phyloP scores from a whole-genome alignment of 139 green algal species.

The Chlorella vulgaris region DNA sequence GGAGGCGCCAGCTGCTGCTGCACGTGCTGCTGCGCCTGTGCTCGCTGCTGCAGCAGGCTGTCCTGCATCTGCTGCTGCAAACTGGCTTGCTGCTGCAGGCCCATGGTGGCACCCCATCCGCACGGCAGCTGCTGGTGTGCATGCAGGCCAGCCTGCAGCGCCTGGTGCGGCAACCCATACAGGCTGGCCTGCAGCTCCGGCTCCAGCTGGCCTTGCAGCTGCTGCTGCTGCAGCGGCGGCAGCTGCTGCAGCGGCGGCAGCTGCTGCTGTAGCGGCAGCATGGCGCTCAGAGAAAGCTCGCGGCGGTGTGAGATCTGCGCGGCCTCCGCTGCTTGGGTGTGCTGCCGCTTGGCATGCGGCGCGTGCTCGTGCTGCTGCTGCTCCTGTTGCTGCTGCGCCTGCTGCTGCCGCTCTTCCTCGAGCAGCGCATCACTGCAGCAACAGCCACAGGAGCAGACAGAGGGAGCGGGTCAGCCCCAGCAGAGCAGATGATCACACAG shows the following conservation, averaged over 20 bases:
- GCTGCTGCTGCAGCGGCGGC: not conserved
- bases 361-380: constrained; percentile 4
- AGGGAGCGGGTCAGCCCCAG: not conserved
- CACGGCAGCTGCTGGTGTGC: too few species aligned
- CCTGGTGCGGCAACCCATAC: too few species aligned
- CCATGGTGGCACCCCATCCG: not conserved
- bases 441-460: not conserved
- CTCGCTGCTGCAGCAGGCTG: too few species aligned
- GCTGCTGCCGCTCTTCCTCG: constrained; percentile 18
- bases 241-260: not conserved
- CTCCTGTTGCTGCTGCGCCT: not conserved
- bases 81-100: too few species aligned
- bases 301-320: not conserved
- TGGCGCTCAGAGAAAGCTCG: not conserved
- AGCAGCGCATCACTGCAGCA: constrained; percentile 3
- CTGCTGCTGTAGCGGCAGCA: not conserved
- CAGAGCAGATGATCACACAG: too few species aligned
- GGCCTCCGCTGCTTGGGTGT: constrained; percentile 11
- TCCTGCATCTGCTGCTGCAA: too few species aligned
- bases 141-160: too few species aligned
- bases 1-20: too few species aligned
- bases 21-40: too few species aligned
- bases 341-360: constrained; percentile 26
- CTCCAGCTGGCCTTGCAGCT: not conserved
- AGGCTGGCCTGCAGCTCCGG: not conserved